Evolutionary conservation across 106 monocot genomes (phyloP).

Genomic region (Vanilla planifolia): DNA sequence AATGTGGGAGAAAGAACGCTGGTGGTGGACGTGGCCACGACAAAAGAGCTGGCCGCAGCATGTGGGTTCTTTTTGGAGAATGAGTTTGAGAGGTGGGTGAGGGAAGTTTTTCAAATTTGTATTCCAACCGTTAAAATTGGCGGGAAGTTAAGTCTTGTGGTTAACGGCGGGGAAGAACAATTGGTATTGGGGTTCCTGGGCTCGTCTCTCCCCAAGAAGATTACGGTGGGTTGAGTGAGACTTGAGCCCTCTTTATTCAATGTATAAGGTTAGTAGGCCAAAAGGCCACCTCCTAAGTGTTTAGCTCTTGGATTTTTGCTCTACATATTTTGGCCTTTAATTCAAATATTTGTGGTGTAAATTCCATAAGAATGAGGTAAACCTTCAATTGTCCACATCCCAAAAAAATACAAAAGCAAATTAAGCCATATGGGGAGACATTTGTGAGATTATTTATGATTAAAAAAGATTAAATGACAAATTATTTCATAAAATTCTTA

Average conservation of each 20-base stretch:
- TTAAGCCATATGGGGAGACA: too few species aligned
- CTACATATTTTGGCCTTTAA: too few species aligned
- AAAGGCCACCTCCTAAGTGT: conserved; percentile 2
- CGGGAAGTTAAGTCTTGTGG: conserved; percentile 49
- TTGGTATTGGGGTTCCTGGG: conserved; percentile 40
- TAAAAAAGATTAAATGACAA: too few species aligned
- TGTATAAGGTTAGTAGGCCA: not conserved
- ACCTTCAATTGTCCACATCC: too few species aligned
- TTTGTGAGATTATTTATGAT: too few species aligned
- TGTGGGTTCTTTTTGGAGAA: conserved; percentile 46
- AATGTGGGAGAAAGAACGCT: conserved; percentile 13
- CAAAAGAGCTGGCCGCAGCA: conserved; percentile 33
- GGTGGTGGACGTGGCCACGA: conserved; percentile 24
- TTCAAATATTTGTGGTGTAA: too few species aligned
- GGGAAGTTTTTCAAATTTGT: conserved; percentile 57
- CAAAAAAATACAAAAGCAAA: too few species aligned
- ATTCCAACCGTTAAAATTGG: conserved; percentile 49
- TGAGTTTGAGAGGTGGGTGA: conserved; percentile 65
- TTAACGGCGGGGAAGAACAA: conserved; percentile 38
- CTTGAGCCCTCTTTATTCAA: too few species aligned
- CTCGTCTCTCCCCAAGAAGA: conserved; percentile 57
- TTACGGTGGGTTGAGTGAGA: conserved; percentile 35
- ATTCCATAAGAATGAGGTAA: too few species aligned
- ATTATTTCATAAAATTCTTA: too few species aligned
- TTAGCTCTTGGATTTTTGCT: too few species aligned